These are phyloP conservation scores for Erysimum cheiranthoides DNA, from an alignment of 345 rosid species.

Conservation along the genomic window DNA sequence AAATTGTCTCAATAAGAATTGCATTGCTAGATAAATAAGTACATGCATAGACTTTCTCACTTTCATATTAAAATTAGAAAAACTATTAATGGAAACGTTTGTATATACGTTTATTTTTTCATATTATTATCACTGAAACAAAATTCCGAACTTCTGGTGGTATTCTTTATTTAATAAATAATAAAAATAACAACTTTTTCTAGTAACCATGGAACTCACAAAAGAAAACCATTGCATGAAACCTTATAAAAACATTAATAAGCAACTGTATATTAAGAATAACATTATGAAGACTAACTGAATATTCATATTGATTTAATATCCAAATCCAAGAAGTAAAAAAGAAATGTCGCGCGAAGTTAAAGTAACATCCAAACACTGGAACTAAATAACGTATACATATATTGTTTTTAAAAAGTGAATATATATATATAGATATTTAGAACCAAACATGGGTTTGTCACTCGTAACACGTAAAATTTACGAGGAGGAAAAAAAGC, in stretches of 20 bases:
- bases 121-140: neutral
- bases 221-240: too few species aligned
- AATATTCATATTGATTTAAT: neutral
- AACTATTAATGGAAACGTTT: neutral
- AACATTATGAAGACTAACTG: neutral
- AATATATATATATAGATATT: neutral
- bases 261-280: neutral
- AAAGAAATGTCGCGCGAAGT: neutral
- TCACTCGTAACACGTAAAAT: conserved; percentile 28
- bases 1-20: neutral
- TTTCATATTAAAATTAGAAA: neutral
- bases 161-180: too few species aligned
- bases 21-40: neutral
- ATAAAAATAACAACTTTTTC: too few species aligned
- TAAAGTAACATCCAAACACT: conserved; percentile 16
- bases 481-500: conserved; percentile 32
- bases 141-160: too few species aligned
- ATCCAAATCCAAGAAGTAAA: conserved; percentile 28
- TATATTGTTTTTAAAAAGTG: neutral
- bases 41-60: neutral
- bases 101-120: neutral
- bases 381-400: neutral
- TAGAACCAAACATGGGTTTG: conserved; percentile 36
- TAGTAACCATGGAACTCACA: too few species aligned
- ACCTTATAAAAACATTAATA: too few species aligned